phyloP scores from a whole-genome alignment of 352 stramenopile genomes.

The Pythium dissimile region DNA sequence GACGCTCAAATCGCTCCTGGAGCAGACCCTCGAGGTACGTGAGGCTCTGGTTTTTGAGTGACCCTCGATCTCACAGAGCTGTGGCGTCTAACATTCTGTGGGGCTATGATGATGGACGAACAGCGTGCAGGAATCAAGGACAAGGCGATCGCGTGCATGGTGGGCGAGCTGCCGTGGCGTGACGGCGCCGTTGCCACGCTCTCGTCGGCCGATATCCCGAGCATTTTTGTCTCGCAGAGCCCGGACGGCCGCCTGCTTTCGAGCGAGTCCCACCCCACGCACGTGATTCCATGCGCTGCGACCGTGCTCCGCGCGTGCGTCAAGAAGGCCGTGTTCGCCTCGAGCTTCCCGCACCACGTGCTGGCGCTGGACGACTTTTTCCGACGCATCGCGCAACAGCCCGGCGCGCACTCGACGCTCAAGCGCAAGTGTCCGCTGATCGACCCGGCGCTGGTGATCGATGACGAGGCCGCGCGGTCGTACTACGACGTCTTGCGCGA shows the following conservation, averaged over 20 bases:
- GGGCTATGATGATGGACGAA: background rate
- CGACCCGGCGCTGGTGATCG: constrained; percentile 13
- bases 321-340: constrained; percentile 44
- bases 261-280: constrained; percentile 42
- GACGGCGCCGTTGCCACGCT: constrained; percentile 25
- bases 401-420: constrained; percentile 32
- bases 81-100: too few species aligned
- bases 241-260: constrained; percentile 50
- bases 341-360: constrained; percentile 52
- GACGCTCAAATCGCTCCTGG: constrained; percentile 43
- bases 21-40: constrained; percentile 55
- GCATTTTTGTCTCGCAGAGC: constrained; percentile 44
- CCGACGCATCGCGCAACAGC: constrained; percentile 31
- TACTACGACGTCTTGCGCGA: constrained; percentile 67
- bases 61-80: background rate
- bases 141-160: constrained; percentile 65
- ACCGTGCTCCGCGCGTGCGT: constrained; percentile 53
- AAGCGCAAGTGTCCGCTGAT: constrained; percentile 52
- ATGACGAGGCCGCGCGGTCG: constrained; percentile 28
- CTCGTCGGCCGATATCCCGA: constrained; percentile 42
- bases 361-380: constrained; percentile 53
- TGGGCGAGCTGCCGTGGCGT: constrained; percentile 46
- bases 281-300: constrained; percentile 52
- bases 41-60: background rate
- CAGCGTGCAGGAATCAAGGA: constrained; percentile 63